Evolutionary conservation across 2,329 filamentous ascomycete genomes (phyloP), one percentile per base, ranked within the genome.

Genomic region (Dothidotthia symphoricarpi): DNA sequence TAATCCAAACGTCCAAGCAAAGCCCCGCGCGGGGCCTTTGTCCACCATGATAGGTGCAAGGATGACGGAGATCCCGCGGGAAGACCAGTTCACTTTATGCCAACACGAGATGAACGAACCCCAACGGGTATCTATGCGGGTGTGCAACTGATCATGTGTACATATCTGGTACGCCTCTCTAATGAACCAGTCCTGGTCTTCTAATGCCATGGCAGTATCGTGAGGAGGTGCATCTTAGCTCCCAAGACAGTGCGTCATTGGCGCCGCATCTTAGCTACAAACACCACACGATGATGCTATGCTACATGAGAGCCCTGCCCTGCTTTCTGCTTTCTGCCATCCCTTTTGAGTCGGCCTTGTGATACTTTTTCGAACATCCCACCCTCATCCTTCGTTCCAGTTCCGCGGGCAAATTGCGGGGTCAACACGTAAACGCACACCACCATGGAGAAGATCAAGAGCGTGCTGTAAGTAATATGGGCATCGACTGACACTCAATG

Each of bases 381-480:
- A 6, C 19, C 5, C 19, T 5, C 16, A 32, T 28, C 43, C 28
- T 30, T 39, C 26, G 10, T 28, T 17, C 13, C 17, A 38, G 33
- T 36, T 42, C 38, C 9, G 9, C 19, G 19, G 19, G 9, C 19
- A 5, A 22, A 22, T 22, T 22, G 19, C 19, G 5, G 19, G 5
- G 19, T 22, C 19, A 22, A 36, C 34, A 41, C 35, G 26, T 26
- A 33, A 35, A 31, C 32, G 25, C 19, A 22, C 26, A 36, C 14
- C 49, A 45, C 27, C 39, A 73, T 73, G 70, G 63, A 72, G 39
- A 70, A 71, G 58, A 51, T 73, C 38, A 72, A 71, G 64, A 64
- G 61, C 49, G 55, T 72, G 36, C 53, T 73, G 68, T 70, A 49
- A 48, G 67, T 35, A 22, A 6, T 22, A 22, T 9, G 19, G 5